Evolutionary conservation across 768 basidiomycete species (phyloP), one percentile per base, ranked within the genome.

Genomic region (Cubamyces sp.): DNA sequence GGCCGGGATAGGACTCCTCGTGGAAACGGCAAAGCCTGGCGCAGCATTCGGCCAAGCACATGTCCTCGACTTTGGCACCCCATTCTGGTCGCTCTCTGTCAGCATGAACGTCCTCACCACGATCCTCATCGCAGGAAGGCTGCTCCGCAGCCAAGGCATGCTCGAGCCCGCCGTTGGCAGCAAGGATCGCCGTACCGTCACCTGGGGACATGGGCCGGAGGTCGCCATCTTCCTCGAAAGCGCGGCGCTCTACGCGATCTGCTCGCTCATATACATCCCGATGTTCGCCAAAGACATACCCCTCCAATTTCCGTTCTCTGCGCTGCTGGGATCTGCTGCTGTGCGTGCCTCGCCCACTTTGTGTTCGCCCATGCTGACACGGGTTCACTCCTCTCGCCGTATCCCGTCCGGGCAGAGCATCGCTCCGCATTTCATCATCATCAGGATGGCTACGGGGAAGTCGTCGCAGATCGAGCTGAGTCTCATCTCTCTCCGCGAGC

Each of bases 21-120:
- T 48, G 45, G 45, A 48, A 30, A 57, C 56, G 28, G 56, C 25
- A 23, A 57, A 57, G 56, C 56, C 45, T 12, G 55, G 42, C 16
- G 55, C 55, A 9, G 26, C 18, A 11, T 57, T 57, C 46, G 30
- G 43, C 30, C 25, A 39, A 34, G 18, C 43, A 3, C 30, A 26
- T 21, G 25, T 57, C 56, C 47, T 57, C 46, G 37, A 49, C 56
- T 48, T 48, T 34, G 45, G 45, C 3, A 57, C 56, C 14, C 45
- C 56, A 3, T 57, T 48, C 26, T 57, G 28, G 28, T 57, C 45
- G 2, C 42, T 57, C 0, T 48, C 56, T 28, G 30, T 57, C 26
- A 19, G 26, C 8, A 46, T 21, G 42, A 57, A 57, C 30, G 30
- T 57, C 7, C 5, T 45, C 23, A 21, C 45, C 19, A 57, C 56